Evolutionary conservation across 805 yeast species (phyloP).

Genomic region (Teunomyces funiuensis): DNA sequence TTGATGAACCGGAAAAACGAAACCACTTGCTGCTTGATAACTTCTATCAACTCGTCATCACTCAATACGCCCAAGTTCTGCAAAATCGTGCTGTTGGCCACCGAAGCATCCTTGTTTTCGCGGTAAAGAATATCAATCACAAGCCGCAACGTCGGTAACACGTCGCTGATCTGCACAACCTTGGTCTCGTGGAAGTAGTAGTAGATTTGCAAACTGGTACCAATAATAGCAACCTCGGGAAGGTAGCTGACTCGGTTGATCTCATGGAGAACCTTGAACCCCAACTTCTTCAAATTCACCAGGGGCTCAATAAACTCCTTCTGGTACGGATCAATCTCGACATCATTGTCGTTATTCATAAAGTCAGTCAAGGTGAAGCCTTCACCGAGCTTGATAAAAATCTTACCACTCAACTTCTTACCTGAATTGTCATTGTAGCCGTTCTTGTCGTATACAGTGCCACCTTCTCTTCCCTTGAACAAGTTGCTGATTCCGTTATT

Average conservation of each 20-base stretch:
- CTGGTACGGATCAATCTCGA: slow-evolving; percentile 3
- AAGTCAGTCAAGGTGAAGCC: slow-evolving; percentile 29
- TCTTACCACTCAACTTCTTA: slow-evolving; percentile 33
- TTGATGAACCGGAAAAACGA: slow-evolving; percentile 28
- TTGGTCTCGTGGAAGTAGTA: slow-evolving; percentile 19
- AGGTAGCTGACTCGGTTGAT: slow-evolving; percentile 50
- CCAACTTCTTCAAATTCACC: slow-evolving; percentile 47
- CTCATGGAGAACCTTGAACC: slow-evolving; percentile 53
- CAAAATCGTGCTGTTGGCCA: slow-evolving; percentile 23
- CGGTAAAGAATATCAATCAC: slow-evolving; percentile 19
- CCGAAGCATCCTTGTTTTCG: slow-evolving; percentile 20
- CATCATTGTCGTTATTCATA: slow-evolving; percentile 15
- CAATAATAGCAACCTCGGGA: slow-evolving; percentile 56
- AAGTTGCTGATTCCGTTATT: slow-evolving; percentile 35
- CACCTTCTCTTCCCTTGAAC: slow-evolving; percentile 12
- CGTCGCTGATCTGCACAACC: slow-evolving; percentile 8
- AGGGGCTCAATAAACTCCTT: slow-evolving; percentile 12
- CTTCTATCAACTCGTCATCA: slow-evolving; percentile 22
- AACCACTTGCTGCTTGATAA: slow-evolving; percentile 26
- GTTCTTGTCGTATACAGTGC: slow-evolving; percentile 13
- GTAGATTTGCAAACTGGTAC: slow-evolving; percentile 38
- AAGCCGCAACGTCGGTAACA: slow-evolving; percentile 32
- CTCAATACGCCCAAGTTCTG: slow-evolving; percentile 15
- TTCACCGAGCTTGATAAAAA: slow-evolving; percentile 36
- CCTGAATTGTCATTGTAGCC: slow-evolving; percentile 32